phyloP scores from a whole-genome alignment of 176 grass and related monocot species.

The Phoenix dactylifera region DNA sequence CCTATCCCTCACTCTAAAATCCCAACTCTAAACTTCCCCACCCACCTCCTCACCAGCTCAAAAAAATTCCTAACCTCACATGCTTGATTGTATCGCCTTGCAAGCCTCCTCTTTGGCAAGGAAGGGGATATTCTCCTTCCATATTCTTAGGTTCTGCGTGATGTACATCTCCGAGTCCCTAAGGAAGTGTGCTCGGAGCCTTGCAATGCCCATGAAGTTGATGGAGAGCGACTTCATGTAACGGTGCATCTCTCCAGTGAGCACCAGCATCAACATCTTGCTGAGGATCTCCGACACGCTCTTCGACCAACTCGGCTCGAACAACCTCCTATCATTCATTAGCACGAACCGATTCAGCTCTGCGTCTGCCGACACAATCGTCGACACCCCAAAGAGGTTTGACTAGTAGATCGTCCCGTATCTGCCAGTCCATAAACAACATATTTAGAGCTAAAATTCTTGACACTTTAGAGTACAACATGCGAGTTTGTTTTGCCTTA shows the following conservation, averaged over 20 bases:
- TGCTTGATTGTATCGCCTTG: background rate
- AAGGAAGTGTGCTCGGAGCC: background rate
- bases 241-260: slow-evolving; percentile 12
- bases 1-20: no score
- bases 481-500: no score
- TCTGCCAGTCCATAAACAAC: background rate
- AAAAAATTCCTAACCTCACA: no score
- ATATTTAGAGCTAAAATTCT: no score
- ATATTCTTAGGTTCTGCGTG: background rate
- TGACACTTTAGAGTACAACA: no score
- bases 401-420: slow-evolving; percentile 19
- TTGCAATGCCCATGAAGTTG: slow-evolving; percentile 5
- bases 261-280: background rate
- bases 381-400: slow-evolving; percentile 1
- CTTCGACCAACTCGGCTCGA: background rate
- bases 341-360: slow-evolving; percentile 26
- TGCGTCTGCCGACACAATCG: slow-evolving; percentile 16
- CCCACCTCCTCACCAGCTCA: no score
- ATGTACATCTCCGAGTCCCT: background rate
- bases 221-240: background rate
- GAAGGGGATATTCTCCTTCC: background rate
- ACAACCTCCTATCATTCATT: slow-evolving; percentile 17
- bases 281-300: background rate
- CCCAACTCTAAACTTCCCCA: no score
- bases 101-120: slow-evolving; percentile 4